Base-by-base conservation (phyloP, 805 yeast species). In the Kodamaea leandrae region DNA sequence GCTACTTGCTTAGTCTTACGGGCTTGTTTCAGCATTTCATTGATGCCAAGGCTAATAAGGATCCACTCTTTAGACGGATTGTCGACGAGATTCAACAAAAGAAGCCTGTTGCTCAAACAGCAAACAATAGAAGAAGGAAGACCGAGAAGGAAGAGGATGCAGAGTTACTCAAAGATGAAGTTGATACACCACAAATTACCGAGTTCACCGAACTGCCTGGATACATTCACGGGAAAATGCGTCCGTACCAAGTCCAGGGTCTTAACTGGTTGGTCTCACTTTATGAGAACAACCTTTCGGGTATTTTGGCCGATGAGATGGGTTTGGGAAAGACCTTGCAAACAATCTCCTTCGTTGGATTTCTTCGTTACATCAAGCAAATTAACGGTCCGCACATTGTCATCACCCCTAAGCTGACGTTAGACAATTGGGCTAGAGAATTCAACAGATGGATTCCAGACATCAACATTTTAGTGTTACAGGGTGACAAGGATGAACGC, bases 301-400 rank as follows among this genome's bases (percentile, higher is more conserved):
- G 93, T 45, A 84, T 85, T 17, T 68, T 85, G 44, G 93, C 93
- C 1, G 93, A 85, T 61, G 93, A 85, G 63, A 85, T 85, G 93
- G 93, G 93, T 1, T 63, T 85, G 46, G 93, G 93, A 51, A 85
- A 85, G 57, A 85, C 93, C 3, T 64, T 85, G 43, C 93, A 85
- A 59, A 85, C 91, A 0, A 84, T 85, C 48, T 77, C 91, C 6
- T 82, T 82, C 47, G 61, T 85, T 33, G 91, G 91, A 2, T 85
- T 81, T 54, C 63, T 85, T 30, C 70, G 93, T 46, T 83, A 78
- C 53, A 60, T 79, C 41, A 78, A 74, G 49, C 67, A 74, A 23
- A 20, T 34, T 4, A 32, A 19, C 9, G 41, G 41, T 4, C 95
- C 95, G 2, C 86, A 80, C 57, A 67, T 85, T 46, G 82, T 85